Evolutionary conservation across 352 stramenopile species (phyloP).

Genomic region (Phytophthora macrochlamydospora): DNA sequence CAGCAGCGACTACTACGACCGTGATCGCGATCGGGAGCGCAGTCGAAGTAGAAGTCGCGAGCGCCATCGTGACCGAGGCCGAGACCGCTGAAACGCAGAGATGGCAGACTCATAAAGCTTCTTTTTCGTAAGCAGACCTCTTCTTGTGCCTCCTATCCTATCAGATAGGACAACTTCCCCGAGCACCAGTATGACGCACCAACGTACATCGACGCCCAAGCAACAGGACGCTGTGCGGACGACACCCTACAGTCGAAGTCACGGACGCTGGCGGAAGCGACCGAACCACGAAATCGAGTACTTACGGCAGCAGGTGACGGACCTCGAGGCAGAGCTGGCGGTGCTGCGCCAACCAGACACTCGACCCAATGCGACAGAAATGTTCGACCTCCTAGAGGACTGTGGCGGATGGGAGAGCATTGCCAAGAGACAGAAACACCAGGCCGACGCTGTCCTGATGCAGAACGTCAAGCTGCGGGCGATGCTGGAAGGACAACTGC

Average conservation of each 20-base stretch:
- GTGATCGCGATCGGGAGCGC: slow-evolving; percentile 39
- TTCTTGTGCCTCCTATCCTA: too few species aligned
- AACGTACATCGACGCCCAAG: neutral
- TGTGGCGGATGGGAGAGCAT: slow-evolving; percentile 4
- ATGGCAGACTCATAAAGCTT: neutral
- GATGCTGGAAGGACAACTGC: slow-evolving; percentile 8
- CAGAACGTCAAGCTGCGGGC: slow-evolving; percentile 13
- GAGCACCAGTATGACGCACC: neutral
- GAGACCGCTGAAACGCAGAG: slow-evolving; percentile 27
- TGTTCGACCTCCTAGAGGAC: neutral
- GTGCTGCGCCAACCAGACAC: slow-evolving; percentile 15
- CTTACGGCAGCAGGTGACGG: slow-evolving; percentile 17
- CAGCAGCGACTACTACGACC: slow-evolving; percentile 45
- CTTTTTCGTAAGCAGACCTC: too few species aligned
- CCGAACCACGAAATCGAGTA: slow-evolving; percentile 37
- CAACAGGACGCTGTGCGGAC: neutral
- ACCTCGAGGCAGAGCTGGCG: slow-evolving; percentile 26
- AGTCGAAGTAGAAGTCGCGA: slow-evolving; percentile 39
- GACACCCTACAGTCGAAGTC: slow-evolving; percentile 14
- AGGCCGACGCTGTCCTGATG: slow-evolving; percentile 5
- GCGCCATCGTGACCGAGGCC: slow-evolving; percentile 37
- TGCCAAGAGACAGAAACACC: neutral
- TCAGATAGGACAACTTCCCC: too few species aligned
- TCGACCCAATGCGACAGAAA: neutral
- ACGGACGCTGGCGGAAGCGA: slow-evolving; percentile 22